These are phyloP conservation scores for Alternaria angustiovoidea DNA, from an alignment of 2,329 filamentous ascomycete genomes.

Conservation along the genomic window DNA sequence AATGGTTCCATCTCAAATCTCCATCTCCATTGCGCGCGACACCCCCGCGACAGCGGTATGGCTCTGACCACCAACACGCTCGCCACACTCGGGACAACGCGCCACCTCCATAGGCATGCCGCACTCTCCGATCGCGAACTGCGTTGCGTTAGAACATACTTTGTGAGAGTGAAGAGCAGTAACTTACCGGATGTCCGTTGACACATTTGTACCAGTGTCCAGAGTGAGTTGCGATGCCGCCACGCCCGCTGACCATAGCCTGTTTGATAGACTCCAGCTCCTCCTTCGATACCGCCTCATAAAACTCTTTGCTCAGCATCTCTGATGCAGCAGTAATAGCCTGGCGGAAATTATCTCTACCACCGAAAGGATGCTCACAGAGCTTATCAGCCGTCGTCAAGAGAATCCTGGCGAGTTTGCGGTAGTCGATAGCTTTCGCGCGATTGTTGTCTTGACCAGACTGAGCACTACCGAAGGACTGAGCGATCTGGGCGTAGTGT, in stretches of 20 bases:
- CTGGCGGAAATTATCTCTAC: slow-evolving; percentile 29
- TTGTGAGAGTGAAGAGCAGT: not conserved
- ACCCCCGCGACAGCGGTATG: slow-evolving; percentile 64
- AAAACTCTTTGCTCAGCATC: slow-evolving; percentile 48
- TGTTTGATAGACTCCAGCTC: slow-evolving; percentile 56
- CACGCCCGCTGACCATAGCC: slow-evolving; percentile 57
- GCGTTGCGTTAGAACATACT: slow-evolving; percentile 5
- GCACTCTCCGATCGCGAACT: slow-evolving; percentile 70
- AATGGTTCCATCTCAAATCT: slow-evolving; percentile 36
- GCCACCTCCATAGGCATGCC: slow-evolving; percentile 70
- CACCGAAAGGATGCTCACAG: slow-evolving; percentile 46
- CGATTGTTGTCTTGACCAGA: slow-evolving; percentile 9
- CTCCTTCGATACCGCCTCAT: slow-evolving; percentile 53
- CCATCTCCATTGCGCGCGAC: slow-evolving; percentile 59
- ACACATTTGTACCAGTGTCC: slow-evolving; percentile 70
- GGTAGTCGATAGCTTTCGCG: slow-evolving; percentile 19
- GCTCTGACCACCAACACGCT: slow-evolving; percentile 62
- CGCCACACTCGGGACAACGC: slow-evolving; percentile 69
- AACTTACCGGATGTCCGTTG: slow-evolving; percentile 61
- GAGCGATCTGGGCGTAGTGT: slow-evolving; percentile 43
- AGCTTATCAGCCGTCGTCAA: slow-evolving; percentile 42
- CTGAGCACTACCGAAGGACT: slow-evolving; percentile 32
- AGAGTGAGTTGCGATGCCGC: slow-evolving; percentile 52
- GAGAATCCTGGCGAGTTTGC: slow-evolving; percentile 31
- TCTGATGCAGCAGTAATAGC: slow-evolving; percentile 39